These are phyloP conservation scores for Colletotrichum plurivorum DNA, from an alignment of 2,329 filamentous ascomycete species.

Conservation along the genomic window DNA sequence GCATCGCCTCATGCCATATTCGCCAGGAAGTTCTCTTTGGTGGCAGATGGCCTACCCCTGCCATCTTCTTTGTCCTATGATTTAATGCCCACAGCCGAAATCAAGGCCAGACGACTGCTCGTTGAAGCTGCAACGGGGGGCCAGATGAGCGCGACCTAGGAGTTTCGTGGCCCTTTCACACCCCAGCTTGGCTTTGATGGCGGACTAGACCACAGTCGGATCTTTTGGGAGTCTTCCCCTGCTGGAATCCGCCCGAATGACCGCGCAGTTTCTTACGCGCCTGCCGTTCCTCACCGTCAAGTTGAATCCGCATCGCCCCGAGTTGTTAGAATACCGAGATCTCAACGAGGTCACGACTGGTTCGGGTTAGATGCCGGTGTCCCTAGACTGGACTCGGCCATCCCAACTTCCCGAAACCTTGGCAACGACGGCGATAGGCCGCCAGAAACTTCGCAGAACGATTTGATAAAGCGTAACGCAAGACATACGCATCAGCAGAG, in stretches of 20 bases:
- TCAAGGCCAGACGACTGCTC: constrained; percentile 54
- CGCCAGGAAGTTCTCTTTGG: constrained; percentile 57
- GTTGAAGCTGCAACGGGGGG: constrained; percentile 47
- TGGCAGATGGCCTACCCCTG: constrained; percentile 50
- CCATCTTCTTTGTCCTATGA: constrained; percentile 50
- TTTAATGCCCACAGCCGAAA: constrained; percentile 59
- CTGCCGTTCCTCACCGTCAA: not conserved
- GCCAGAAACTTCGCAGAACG: not conserved
- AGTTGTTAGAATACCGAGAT: not conserved
- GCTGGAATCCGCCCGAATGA: constrained; percentile 5
- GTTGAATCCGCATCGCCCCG: not conserved
- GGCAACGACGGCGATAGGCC: not conserved
- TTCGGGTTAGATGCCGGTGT: constrained; percentile 30
- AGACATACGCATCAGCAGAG: not conserved
- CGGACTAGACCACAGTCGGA: constrained; percentile 58
- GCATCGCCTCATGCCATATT: constrained; percentile 61
- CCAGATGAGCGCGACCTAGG: constrained; percentile 47
- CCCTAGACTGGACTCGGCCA: not conserved
- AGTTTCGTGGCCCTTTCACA: constrained; percentile 59
- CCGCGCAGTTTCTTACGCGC: not conserved
- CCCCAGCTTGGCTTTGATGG: constrained; percentile 62
- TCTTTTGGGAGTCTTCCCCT: constrained; percentile 7
- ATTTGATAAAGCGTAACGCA: constrained; percentile 3
- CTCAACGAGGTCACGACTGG: constrained; percentile 33
- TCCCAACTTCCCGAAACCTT: not conserved